Base-by-base conservation (phyloP, 208 protist genomes). In the Trypanosomatidae sp. region DNA sequence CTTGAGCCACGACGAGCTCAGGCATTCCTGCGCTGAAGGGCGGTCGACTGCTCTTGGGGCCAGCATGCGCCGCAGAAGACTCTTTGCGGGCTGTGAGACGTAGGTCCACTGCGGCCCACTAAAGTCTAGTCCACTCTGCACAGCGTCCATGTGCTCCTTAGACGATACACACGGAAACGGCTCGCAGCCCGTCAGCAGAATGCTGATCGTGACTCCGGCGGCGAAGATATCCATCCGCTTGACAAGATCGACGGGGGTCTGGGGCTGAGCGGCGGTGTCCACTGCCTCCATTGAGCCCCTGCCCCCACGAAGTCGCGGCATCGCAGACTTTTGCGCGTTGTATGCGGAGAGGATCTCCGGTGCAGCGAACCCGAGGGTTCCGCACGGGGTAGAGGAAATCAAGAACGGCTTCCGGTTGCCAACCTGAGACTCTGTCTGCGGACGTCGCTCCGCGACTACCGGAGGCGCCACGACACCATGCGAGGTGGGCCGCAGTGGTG, bases 191-290 rank as follows among this genome's bases (percentile, higher is more conserved):
- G 87, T 91, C 6, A 87, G 77, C 9, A 91, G 68, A 60, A 91
- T 85, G 69, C 81, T 82, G n/a, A 89, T 62, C 9, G 82, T 85
- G 43, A 91, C 74, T 19, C 84, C 87, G 3, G 87, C 82, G 8
- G 87, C 84, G 64, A 91, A 91, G 43, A 91, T 86, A 66, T 89
- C 84, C 78, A 88, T 90, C 8, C 76, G 71, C 77, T 88, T 87
- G 44, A 90, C 73, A 4, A 83, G 55, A 19, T 88, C 74, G 36
- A 87, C 44, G 0, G 77, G 78, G 9, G 83, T 86, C 36, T 69
- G 79, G 19, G 80, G 77, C 39, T 70, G 64, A 22, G 49, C 33
- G 5, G 7, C 4, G 17, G 46, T 56, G 10, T 74, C 33, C 7
- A 64, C 22, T 19, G 55, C 33, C 17, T 72, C 66, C 7, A 41